Conservation (phyloP, 108 stramenopile genomes). For the Ochromonas danica region DNA sequence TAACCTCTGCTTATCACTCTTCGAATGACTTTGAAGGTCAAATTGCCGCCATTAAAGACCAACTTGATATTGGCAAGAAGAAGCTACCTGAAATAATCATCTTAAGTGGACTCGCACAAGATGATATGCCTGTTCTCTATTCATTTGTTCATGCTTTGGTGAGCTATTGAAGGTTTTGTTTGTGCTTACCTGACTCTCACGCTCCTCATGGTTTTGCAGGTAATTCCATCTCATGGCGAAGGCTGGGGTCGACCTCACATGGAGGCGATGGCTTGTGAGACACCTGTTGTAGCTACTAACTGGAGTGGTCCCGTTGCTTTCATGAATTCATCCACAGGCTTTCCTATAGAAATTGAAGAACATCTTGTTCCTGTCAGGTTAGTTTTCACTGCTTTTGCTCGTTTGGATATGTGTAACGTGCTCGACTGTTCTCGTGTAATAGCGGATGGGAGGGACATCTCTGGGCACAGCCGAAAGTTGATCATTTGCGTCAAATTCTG, state of each 20-base stretch:
- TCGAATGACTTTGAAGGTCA: constrained; percentile 12
- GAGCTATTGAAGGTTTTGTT: not conserved
- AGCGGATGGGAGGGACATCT: constrained; percentile 14
- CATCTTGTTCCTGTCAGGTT: not conserved
- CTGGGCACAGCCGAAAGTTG: constrained; percentile 23
- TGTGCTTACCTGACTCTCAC: too few relatives aligned
- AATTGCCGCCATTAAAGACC: too few relatives aligned
- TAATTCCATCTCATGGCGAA: constrained; percentile 54
- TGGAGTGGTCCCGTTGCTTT: constrained; percentile 49
- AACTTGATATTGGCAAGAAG: too few relatives aligned
- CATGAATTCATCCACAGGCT: constrained; percentile 24
- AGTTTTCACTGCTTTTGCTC: not conserved
- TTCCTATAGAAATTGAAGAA: constrained; percentile 2
- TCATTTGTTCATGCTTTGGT: not conserved
- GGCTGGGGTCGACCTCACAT: constrained; percentile 61
- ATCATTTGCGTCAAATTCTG: not conserved
- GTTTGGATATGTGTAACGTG: too few relatives aligned
- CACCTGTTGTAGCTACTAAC: constrained; percentile 46
- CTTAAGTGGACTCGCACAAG: not conserved
- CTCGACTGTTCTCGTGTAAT: too few relatives aligned
- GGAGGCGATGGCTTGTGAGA: constrained; percentile 55
- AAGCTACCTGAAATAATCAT: not conserved
- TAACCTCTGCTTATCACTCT: constrained; percentile 39
- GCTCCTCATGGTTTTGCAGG: too few relatives aligned
- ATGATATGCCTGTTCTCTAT: constrained; percentile 10